Evolutionary conservation across 2,329 filamentous ascomycete species (phyloP).

Genomic region (Nemania bipapillata): DNA sequence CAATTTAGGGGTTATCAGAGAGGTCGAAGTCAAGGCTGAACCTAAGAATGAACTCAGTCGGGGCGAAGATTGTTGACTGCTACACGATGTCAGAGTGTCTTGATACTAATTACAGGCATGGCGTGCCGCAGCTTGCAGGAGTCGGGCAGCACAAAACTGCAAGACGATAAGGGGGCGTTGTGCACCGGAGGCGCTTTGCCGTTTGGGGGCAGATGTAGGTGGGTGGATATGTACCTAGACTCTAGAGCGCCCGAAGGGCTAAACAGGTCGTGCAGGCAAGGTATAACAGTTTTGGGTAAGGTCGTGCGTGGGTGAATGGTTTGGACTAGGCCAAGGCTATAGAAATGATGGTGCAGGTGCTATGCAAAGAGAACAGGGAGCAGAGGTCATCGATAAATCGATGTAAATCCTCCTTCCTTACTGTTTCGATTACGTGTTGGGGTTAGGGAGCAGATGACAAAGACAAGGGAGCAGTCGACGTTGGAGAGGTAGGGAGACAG

Average conservation of each 20-base stretch:
- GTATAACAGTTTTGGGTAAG: constrained; percentile 38
- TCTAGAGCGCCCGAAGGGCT: constrained; percentile 40
- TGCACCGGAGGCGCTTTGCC: constrained; percentile 34
- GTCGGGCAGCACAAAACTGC: constrained; percentile 39
- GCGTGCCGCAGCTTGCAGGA: constrained; percentile 53
- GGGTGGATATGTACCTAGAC: constrained; percentile 20
- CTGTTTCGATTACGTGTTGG: constrained; percentile 20
- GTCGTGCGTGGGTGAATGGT: constrained; percentile 31
- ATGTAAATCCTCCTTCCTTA: constrained; percentile 12
- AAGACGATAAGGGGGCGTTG: constrained; percentile 27
- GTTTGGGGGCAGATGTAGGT: constrained; percentile 20
- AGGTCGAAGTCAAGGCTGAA: constrained; percentile 38
- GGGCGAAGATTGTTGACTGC: constrained; percentile 51
- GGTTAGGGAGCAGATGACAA: constrained; percentile 30
- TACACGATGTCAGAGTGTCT: constrained; percentile 55
- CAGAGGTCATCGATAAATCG: neutral
- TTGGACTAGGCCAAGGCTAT: constrained; percentile 40
- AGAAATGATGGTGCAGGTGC: constrained; percentile 3
- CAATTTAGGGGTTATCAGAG: constrained; percentile 26
- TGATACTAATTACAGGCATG: constrained; percentile 50
- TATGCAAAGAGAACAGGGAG: constrained; percentile 34
- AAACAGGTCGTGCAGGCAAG: constrained; percentile 41
- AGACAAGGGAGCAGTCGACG: constrained; percentile 1
- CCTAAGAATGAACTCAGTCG: constrained; percentile 28
- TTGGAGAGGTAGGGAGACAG: neutral